These are phyloP conservation scores for Tanacetum coccineum DNA, from an alignment of 129 eudicot species.

Conservation along the genomic window DNA sequence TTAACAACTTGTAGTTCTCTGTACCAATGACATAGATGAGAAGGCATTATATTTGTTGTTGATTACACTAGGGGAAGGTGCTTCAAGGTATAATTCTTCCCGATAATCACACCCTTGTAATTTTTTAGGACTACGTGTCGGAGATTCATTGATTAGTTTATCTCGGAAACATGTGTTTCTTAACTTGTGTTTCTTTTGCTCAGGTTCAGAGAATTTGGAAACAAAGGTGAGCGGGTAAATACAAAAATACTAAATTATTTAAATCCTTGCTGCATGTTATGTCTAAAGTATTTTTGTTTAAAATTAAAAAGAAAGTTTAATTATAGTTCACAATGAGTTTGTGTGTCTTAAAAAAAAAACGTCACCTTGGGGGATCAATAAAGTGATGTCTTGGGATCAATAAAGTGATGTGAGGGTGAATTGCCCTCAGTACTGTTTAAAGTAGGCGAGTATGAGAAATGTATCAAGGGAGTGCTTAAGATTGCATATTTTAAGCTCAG, in stretches of 20 bases:
- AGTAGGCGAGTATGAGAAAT: slow-evolving; percentile 17
- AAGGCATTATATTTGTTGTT: background rate
- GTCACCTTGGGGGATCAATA: slow-evolving; percentile 4
- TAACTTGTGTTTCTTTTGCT: background rate
- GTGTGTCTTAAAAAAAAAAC: background rate
- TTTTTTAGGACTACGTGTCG: background rate
- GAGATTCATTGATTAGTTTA: background rate
- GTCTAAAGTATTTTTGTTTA: no score
- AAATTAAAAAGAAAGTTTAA: no score
- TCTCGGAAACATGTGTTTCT: background rate
- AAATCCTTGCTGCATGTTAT: no score
- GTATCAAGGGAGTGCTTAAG: no score
- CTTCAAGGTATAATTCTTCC: no score
- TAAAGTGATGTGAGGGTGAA: slow-evolving; percentile 11
- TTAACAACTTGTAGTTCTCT: no score
- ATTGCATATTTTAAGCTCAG: no score
- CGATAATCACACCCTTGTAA: no score
- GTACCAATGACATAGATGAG: background rate
- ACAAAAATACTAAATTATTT: no score
- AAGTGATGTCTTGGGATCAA: slow-evolving; percentile 5
- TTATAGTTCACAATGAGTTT: background rate
- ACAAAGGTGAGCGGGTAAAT: no score
- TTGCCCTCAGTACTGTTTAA: slow-evolving; percentile 29
- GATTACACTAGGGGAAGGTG: no score
- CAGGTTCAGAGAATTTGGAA: background rate